Evolutionary conservation across 495 filamentous ascomycete genomes (phyloP), one percentile per base, ranked within the genome.

Genomic region (Hypomontagnella submonticulosa): DNA sequence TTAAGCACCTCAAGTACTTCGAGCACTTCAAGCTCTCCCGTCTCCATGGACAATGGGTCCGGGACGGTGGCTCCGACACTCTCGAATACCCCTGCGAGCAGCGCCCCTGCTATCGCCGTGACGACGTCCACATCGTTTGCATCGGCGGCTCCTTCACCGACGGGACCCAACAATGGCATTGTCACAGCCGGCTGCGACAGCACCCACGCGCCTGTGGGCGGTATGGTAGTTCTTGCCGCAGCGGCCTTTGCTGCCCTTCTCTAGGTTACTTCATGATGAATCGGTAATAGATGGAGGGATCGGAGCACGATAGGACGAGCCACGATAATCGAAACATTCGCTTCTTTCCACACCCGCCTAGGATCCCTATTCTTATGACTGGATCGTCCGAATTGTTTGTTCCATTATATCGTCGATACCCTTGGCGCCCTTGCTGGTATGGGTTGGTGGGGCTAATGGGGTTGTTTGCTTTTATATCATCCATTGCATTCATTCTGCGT

Each of bases 231-330:
- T 34, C 23, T 67, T 19, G 42, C 36, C 41, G 63, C 57, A 1
- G 67, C 59, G 9, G 67, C 42, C 13, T 43, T 73, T n/a, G 71
- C 53, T 18, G 61, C 46, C 32, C 44, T 73, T 42, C 33, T 68
- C 46, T 73, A 59, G 57, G 51, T 13, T 4, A 36, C 12, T 15
- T 23, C 59, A 19, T 12, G 30, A 50, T 10, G 13, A 54, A 19
- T 30, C 27, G 20, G 40, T 11, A n/a, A 57, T 7, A n/a, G 18
- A 57, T 8, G n/a, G 42, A 18, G 19, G 18, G 18, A 43, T 44
- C n/a, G 47, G 36, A 18, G 30, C 16, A 63, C 27, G 60, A 64
- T 27, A 49, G 44, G 55, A 69, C 30, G 66, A 69, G 66, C 37
- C 47, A 63, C 41, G 66, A 57, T 15, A 10, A 63, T 43, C 37